Base-by-base conservation (phyloP, 352 stramenopile species). In the Blastocystis sp. region DNA sequence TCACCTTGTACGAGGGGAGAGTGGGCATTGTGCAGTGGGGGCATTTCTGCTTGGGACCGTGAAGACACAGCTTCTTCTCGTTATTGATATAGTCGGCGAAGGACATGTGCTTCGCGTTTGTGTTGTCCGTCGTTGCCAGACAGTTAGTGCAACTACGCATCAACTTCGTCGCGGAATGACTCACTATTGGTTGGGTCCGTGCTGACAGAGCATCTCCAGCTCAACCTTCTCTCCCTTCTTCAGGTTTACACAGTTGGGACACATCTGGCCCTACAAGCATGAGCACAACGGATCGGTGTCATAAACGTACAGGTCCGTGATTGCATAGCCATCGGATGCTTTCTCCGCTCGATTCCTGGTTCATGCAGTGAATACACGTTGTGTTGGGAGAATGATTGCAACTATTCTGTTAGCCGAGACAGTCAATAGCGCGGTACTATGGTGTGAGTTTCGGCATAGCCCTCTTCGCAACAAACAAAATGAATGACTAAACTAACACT, bases 361-460 rank as follows among this genome's bases (percentile, higher is more conserved):
- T 59, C 74, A 85, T 85, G 61, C 74, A 85, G 33, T 85, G 74
- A 85, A 85, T 85, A 41, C 74, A 85, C 19, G 74, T 85, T 51
- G 74, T 85, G 31, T 69, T 85, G 29, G 24, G 33, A 67, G 74
- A 69, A 69, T 85, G 74, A 85, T 85, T 85, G 66, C 74, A 85
- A 85, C 74, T 85, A 85, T 31, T 39, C 21, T 9, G 4, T 50
- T 85, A 26, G n/a, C 65, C 35, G 12, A 4, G 39, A 12, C 21
- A 37, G 50, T 16, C 10, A 39, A 26, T 24, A 2, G 24, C 9
- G 2, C 26, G 21, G 24, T 85, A 85, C 74, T 67, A 69, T 45
- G 74, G 74, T 37, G 74, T 85, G 33, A 62, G 55, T 29, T 85
- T 85, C 60, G 51, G 45, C 74, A 85, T 85, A 10, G 26, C 9